A percentile compares a stretch with the other conserved stretches of the same genome.
These are phyloP conservation scores for Cutaneotrichosporon cyanovorans DNA, from an alignment of 1,284 basidiomycete species.

Conservation along the genomic window DNA sequence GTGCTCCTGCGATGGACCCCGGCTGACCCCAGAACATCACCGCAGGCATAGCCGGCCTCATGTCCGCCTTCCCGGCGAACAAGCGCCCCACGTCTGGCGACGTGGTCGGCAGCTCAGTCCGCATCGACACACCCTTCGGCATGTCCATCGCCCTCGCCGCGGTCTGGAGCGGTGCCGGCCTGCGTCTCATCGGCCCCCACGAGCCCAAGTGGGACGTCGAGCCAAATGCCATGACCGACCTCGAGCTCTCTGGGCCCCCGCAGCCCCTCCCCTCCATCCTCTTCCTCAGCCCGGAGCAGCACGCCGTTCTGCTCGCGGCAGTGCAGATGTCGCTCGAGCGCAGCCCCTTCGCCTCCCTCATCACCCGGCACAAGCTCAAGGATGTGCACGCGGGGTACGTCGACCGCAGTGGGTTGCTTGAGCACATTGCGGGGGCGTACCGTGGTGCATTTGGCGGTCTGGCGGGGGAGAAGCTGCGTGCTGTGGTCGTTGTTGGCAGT, in stretches of 20 bases:
- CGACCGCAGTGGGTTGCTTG: slow-evolving; percentile 24
- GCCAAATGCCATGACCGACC: slow-evolving; percentile 21
- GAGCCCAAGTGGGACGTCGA: slow-evolving; percentile 7
- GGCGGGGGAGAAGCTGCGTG: slow-evolving; percentile 12
- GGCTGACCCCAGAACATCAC: slow-evolving; percentile 38
- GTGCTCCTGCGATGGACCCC: not conserved
- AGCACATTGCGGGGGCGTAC: slow-evolving; percentile 25
- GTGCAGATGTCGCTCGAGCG: slow-evolving; percentile 20
- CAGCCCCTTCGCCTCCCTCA: slow-evolving; percentile 26
- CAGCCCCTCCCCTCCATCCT: slow-evolving; percentile 33
- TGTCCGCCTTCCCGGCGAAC: slow-evolving; percentile 44
- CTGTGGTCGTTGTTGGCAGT: slow-evolving; percentile 1
- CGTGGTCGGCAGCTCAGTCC: slow-evolving; percentile 31
- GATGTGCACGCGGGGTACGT: slow-evolving; percentile 32
- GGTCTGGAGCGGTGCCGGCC: slow-evolving; percentile 38
- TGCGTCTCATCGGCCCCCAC: slow-evolving; percentile 32
- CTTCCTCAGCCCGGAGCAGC: slow-evolving; percentile 19
- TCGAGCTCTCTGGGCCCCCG: slow-evolving; percentile 17
- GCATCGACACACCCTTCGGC: slow-evolving; percentile 40
- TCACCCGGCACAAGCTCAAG: slow-evolving; percentile 29
- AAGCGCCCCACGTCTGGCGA: slow-evolving; percentile 40
- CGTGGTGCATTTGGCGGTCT: slow-evolving; percentile 30
- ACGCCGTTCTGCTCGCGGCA: slow-evolving; percentile 22
- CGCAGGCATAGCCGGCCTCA: slow-evolving; percentile 41
- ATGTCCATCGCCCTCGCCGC: slow-evolving; percentile 38